A percentile compares a stretch with the other conserved stretches of the same genome.
These are phyloP conservation scores for Fusarium coicis DNA, from an alignment of 2,329 filamentous ascomycete genomes.

Conservation along the genomic window DNA sequence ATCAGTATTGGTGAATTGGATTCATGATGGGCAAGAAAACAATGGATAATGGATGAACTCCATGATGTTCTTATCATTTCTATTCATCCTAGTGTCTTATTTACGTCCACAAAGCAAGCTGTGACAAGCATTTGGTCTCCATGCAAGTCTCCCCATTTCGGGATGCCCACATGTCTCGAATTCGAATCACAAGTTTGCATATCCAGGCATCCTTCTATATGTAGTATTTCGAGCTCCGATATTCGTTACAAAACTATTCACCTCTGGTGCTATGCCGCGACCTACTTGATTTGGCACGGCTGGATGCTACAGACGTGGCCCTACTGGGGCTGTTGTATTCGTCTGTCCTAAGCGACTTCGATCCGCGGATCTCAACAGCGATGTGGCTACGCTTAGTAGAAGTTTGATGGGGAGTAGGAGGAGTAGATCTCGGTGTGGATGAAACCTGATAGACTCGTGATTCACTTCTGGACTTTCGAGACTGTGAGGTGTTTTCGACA, in stretches of 20 bases:
- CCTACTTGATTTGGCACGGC: conserved; percentile 22
- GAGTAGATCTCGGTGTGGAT: background rate
- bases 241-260: background rate
- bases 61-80: background rate
- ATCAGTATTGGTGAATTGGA: background rate
- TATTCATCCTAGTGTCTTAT: background rate
- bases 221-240: background rate
- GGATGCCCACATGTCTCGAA: background rate
- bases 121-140: background rate
- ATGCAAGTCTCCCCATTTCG: background rate
- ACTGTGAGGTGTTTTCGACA: background rate
- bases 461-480: conserved; percentile 10
- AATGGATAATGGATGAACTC: background rate
- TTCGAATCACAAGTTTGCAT: background rate
- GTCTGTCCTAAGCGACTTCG: conserved; percentile 9
- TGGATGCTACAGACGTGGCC: background rate
- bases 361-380: conserved; percentile 19
- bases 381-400: conserved; percentile 13
- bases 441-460: background rate
- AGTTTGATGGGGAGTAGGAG: background rate
- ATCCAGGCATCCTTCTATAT: background rate
- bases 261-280: conserved; percentile 13
- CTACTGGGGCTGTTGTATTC: background rate
- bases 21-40: background rate
- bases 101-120: background rate